Evolutionary conservation across 345 rosid species (phyloP).

Genomic region (Ailanthus altissimus): DNA sequence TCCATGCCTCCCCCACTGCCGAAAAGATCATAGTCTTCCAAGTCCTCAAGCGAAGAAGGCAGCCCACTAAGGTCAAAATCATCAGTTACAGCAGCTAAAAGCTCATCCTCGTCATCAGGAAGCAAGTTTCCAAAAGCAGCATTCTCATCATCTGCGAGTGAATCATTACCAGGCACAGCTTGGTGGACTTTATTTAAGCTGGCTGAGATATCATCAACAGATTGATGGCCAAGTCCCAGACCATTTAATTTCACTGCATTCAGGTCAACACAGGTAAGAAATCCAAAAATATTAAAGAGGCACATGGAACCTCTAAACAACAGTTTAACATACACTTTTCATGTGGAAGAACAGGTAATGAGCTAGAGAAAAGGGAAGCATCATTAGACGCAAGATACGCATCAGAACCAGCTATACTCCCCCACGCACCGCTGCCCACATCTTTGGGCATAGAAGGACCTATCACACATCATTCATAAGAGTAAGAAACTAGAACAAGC

Average conservation of each 20-base stretch:
- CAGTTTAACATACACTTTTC: conserved; percentile 49
- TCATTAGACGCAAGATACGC: conserved; percentile 46
- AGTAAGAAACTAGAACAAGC: conserved; percentile 12
- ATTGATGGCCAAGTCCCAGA: conserved; percentile 26
- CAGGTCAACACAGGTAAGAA: conserved; percentile 25
- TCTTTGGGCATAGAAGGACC: conserved; percentile 38
- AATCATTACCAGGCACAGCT: conserved; percentile 29
- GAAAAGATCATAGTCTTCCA: conserved; percentile 71
- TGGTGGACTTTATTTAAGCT: conserved; percentile 31
- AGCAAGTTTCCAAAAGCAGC: conserved; percentile 46
- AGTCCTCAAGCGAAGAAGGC: conserved; percentile 61
- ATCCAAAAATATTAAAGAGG: conserved; percentile 1
- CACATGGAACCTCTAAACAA: not conserved
- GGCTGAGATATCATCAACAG: conserved; percentile 42
- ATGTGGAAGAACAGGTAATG: conserved; percentile 65
- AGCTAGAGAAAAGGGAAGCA: conserved; percentile 65
- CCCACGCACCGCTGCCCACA: conserved; percentile 37
- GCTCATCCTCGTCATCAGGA: conserved; percentile 73
- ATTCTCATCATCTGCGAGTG: conserved; percentile 42
- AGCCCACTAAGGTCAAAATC: conserved; percentile 61
- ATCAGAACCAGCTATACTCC: conserved; percentile 39
- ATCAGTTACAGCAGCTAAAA: conserved; percentile 66
- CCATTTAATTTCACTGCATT: conserved; percentile 56
- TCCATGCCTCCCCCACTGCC: conserved; percentile 83
- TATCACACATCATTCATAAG: conserved; percentile 21